Percentiles rank a stretch among this genome's conserved stretches.
phyloP scores from a whole-genome alignment of 2,329 filamentous ascomycete genomes.

The Aaosphaeria pasadenensis region DNA sequence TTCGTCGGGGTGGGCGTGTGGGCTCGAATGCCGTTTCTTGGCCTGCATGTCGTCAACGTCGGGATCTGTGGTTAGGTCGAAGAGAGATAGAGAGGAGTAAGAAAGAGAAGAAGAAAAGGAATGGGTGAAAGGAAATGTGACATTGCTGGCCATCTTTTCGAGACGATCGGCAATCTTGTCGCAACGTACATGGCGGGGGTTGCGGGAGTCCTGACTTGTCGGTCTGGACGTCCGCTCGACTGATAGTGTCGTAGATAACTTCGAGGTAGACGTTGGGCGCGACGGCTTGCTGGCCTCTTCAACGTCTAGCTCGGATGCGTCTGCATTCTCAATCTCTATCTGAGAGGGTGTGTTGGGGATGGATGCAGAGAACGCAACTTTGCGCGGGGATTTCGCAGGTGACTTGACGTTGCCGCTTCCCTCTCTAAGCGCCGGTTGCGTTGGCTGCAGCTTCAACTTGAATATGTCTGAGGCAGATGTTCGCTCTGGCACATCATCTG shows the following conservation, averaged over 20 bases:
- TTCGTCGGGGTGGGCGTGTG: conserved; percentile 36
- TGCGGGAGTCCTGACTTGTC: conserved; percentile 23
- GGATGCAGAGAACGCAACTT: conserved; percentile 37
- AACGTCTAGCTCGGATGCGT: conserved; percentile 22
- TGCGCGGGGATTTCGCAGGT: conserved; percentile 35
- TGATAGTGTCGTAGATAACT: conserved; percentile 15
- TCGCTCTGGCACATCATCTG: conserved; percentile 14
- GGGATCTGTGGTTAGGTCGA: conserved; percentile 6
- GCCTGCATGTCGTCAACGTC: conserved; percentile 29
- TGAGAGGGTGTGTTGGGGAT: conserved; percentile 32
- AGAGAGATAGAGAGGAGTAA: not conserved
- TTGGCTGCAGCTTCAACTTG: conserved; percentile 30
- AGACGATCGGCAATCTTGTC: conserved; percentile 21
- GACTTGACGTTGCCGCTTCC: conserved; percentile 33
- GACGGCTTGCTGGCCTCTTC: conserved; percentile 14
- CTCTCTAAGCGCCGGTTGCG: conserved; percentile 31
- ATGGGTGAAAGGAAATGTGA: conserved; percentile 20
- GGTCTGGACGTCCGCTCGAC: conserved; percentile 18
- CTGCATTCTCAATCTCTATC: conserved; percentile 29
- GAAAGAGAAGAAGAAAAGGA: conserved; percentile 19
- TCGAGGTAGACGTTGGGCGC: not conserved
- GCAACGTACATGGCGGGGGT: conserved; percentile 37
- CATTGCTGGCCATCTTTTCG: conserved; percentile 21
- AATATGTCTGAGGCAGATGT: conserved; percentile 27
- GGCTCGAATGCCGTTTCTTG: conserved; percentile 37